These are phyloP conservation scores for Beauveria brongniartii DNA, from an alignment of 2,329 filamentous ascomycete species.

Conservation along the genomic window DNA sequence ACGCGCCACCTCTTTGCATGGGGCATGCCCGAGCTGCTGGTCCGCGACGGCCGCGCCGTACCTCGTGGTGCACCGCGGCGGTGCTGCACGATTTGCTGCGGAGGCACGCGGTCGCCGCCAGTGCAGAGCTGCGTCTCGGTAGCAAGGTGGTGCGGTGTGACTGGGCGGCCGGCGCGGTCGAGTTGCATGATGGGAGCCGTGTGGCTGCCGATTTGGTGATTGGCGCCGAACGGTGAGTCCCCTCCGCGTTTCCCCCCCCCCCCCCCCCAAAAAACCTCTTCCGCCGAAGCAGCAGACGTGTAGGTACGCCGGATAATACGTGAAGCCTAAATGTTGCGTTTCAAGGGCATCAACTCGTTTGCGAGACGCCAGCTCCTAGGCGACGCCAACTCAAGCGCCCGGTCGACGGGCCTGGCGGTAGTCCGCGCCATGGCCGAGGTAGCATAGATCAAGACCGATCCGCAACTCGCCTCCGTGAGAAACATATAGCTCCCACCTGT, in stretches of 20 bases:
- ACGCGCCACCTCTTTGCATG: constrained; percentile 22
- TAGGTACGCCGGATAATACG: too few species aligned
- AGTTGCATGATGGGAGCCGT: constrained; percentile 16
- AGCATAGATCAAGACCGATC: constrained; percentile 25
- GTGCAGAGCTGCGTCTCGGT: constrained; percentile 17
- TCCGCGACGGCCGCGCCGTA: constrained; percentile 24
- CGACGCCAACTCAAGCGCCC: constrained; percentile 10
- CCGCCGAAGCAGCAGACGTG: too few species aligned
- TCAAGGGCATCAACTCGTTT: constrained; percentile 20
- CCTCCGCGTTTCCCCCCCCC: neutral
- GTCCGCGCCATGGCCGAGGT: constrained; percentile 32
- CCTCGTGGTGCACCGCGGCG: constrained; percentile 27
- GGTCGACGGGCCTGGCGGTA: constrained; percentile 30
- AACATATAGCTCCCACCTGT: constrained; percentile 14
- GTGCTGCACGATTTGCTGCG: constrained; percentile 27
- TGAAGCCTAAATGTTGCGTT: too few species aligned
- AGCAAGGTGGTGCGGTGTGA: constrained; percentile 20
- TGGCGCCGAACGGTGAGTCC: constrained; percentile 27
- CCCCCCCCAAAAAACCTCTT: too few species aligned
- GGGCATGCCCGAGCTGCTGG: constrained; percentile 20
- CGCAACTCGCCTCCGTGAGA: constrained; percentile 25
- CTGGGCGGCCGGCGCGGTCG: constrained; percentile 15
- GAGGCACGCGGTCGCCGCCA: constrained; percentile 19
- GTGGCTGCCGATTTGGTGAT: constrained; percentile 24
- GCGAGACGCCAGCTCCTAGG: constrained; percentile 17